These are phyloP conservation scores for Gyromitra esculenta DNA, from an alignment of 2,329 filamentous ascomycete genomes.

Conservation along the genomic window DNA sequence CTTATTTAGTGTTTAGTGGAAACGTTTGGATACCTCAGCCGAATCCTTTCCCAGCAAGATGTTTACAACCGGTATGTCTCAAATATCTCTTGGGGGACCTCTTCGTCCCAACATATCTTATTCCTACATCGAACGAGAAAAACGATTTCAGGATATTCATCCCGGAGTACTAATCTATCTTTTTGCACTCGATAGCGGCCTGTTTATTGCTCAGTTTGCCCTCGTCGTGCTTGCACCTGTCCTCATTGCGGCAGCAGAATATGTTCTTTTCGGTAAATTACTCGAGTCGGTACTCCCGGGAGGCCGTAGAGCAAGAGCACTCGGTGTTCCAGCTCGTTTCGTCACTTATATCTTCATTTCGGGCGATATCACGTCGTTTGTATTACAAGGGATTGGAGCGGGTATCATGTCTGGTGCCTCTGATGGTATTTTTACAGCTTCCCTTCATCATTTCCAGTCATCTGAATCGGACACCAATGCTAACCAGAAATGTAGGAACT, in stretches of 20 bases:
- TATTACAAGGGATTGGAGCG: slow-evolving; percentile 55
- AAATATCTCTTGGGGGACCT: background rate
- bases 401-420: slow-evolving; percentile 54
- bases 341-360: slow-evolving; percentile 55
- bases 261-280: slow-evolving; percentile 59
- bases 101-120: background rate
- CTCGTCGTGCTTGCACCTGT: slow-evolving; percentile 59
- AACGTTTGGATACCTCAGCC: slow-evolving; percentile 53
- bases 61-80: slow-evolving; percentile 46
- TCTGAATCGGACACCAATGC: background rate
- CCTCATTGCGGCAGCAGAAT: slow-evolving; percentile 59
- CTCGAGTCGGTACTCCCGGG: slow-evolving; percentile 58
- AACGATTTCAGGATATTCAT: too few species aligned
- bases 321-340: slow-evolving; percentile 52
- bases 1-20: slow-evolving; percentile 45
- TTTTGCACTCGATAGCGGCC: slow-evolving; percentile 15
- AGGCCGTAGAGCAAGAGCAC: slow-evolving; percentile 34
- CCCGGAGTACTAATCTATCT: background rate
- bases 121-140: background rate
- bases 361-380: slow-evolving; percentile 53
- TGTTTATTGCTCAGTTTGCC: slow-evolving; percentile 58
- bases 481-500: slow-evolving; percentile 8
- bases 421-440: slow-evolving; percentile 35
- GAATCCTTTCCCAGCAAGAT: slow-evolving; percentile 53
- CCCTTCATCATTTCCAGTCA: background rate